phyloP scores from a whole-genome alignment of 352 stramenopile genomes.

The Saprolegnia parasitica region DNA sequence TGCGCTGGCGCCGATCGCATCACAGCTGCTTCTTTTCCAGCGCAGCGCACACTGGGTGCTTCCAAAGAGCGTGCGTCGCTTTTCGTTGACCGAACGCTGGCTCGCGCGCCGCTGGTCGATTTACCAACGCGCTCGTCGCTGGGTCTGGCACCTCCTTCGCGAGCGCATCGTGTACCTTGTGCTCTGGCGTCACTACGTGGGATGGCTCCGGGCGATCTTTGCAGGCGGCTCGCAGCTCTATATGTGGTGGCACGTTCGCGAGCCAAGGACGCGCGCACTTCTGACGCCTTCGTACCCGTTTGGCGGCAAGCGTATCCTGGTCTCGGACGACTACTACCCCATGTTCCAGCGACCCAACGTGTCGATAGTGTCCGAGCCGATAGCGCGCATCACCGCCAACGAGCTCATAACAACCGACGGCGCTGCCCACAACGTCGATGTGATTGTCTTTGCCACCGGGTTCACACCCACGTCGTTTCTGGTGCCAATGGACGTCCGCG shows the following conservation, averaged over 20 bases:
- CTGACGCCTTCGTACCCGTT: conserved; percentile 29
- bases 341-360: conserved; percentile 25
- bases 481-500: background rate
- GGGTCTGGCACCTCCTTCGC: background rate
- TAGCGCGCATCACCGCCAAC: background rate
- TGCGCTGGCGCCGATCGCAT: background rate
- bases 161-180: background rate
- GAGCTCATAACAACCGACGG: conserved; percentile 13
- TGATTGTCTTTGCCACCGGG: conserved; percentile 29
- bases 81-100: conserved; percentile 5
- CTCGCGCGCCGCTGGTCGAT: background rate
- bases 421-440: conserved; percentile 24
- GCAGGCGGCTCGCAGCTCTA: background rate
- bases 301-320: conserved; percentile 30
- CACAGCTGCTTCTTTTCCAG: conserved; percentile 28
- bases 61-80: background rate
- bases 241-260: background rate
- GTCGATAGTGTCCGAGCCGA: conserved; percentile 1
- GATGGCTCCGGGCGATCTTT: background rate
- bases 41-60: conserved; percentile 32
- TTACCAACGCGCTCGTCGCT: background rate
- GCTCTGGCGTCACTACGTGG: background rate
- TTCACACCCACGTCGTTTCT: conserved; percentile 5
- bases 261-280: conserved; percentile 14
- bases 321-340: conserved; percentile 26